A percentile compares a stretch with the other conserved stretches of the same genome.
phyloP scores from a whole-genome alignment of 345 rosid species.

The Corchorus olitorius region DNA sequence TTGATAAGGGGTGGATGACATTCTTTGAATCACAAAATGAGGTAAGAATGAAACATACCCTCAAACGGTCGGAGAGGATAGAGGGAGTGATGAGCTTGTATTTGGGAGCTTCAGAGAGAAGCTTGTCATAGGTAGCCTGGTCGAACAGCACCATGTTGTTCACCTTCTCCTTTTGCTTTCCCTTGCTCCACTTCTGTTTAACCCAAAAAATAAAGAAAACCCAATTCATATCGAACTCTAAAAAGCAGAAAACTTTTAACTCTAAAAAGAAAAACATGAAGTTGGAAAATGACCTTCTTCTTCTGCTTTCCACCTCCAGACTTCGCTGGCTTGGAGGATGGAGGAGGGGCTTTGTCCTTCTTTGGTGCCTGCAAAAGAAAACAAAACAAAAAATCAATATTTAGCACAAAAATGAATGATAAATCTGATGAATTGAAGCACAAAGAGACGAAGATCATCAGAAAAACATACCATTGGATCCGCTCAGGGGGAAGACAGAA shows the following conservation, averaged over 20 bases:
- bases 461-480: constrained; percentile 12
- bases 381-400: neutral
- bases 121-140: constrained; percentile 81
- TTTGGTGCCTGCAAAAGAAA: constrained; percentile 56
- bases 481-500: neutral
- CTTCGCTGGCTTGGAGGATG: constrained; percentile 72
- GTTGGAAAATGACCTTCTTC: constrained; percentile 55
- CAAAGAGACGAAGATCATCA: neutral
- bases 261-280: neutral
- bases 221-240: neutral
- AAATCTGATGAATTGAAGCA: neutral
- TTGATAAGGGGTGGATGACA: too few relatives aligned
- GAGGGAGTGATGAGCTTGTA: constrained; percentile 85
- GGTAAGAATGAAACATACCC: constrained; percentile 43
- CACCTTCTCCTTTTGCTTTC: constrained; percentile 94
- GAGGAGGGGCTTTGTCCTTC: constrained; percentile 76
- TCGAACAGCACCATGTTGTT: constrained; percentile 92
- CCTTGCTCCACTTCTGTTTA: constrained; percentile 87
- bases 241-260: neutral
- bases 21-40: too few relatives aligned
- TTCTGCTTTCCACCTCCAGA: constrained; percentile 82
- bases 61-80: constrained; percentile 78
- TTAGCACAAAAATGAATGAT: neutral
- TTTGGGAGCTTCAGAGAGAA: constrained; percentile 74
- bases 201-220: neutral